Conservation (phyloP, 2,329 filamentous ascomycete genomes). For the Eutypa lata region DNA sequence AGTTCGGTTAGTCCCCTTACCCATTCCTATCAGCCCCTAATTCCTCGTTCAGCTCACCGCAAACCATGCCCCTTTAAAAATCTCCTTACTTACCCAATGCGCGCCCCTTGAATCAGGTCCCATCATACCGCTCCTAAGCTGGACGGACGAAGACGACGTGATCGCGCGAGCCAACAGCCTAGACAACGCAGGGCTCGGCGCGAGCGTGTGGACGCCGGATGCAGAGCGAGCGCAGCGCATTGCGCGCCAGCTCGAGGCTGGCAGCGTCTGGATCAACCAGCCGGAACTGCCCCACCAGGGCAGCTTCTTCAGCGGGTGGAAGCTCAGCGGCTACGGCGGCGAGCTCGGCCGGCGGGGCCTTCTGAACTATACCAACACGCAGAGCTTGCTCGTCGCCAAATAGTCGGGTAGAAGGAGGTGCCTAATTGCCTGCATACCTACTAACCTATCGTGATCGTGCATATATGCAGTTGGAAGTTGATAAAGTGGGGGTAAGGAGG, state of each 20-base stretch:
- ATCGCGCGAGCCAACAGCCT: slow-evolving; percentile 66
- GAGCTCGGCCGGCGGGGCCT: slow-evolving; percentile 32
- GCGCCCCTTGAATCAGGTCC: slow-evolving; percentile 52
- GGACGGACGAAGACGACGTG: slow-evolving; percentile 59
- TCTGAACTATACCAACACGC: slow-evolving; percentile 29
- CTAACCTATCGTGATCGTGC: too few species aligned
- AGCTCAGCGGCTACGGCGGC: slow-evolving; percentile 30
- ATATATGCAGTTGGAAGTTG: too few species aligned
- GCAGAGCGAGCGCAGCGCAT: slow-evolving; percentile 47
- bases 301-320: slow-evolving; percentile 30
- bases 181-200: slow-evolving; percentile 84
- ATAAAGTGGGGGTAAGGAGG: too few species aligned
- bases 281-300: slow-evolving; percentile 28
- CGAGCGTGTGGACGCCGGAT: slow-evolving; percentile 58
- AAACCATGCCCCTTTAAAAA: too few species aligned
- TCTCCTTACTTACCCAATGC: too few species aligned
- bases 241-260: slow-evolving; percentile 52
- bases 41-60: too few species aligned
- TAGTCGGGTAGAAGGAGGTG: background rate
- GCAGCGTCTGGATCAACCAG: slow-evolving; percentile 59
- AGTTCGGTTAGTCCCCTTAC: slow-evolving; percentile 46
- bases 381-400: slow-evolving; percentile 30
- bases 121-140: slow-evolving; percentile 60
- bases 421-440: too few species aligned
- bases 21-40: too few species aligned